Evolutionary conservation across 768 basidiomycete genomes (phyloP), one percentile per base, ranked within the genome.

Genomic region (Gloeopeniophorella convolvens): DNA sequence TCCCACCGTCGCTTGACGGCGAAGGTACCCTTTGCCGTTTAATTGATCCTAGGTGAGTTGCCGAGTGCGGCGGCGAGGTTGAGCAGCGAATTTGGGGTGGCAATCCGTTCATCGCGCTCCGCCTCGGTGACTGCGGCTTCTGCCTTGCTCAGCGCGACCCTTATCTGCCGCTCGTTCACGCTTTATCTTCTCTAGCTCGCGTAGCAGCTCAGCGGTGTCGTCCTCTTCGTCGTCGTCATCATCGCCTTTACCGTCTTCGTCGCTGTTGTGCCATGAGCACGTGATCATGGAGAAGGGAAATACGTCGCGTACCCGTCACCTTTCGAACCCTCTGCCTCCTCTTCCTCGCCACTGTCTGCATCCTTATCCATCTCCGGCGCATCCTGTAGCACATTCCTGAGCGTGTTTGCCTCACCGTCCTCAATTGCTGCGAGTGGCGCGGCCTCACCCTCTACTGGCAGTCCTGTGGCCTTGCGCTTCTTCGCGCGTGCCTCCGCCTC

Each of bases 111-210:
- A 58, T 94, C 91, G 49, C 88, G 76, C 33, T 73, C 68, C 31
- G 80, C 77, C 15, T 77, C 76, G 12, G 73, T 65, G 15, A 74
- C 65, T 2, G 75, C 85, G 7, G 79, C n/a, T 76, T 58, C 85
- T 76, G 62, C 92, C 90, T 35, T 73, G 74, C 44, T 96, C 94
- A 66, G 80, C 72, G 40, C 87, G 74, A 33, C 76, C 84, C 63
- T 91, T 92, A 68, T 97, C 95, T 62, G 86, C 93, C 13, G 93
- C 93, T 10, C 94, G 77, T 63, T 97, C 93, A 39, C 83, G 83
- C 68, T 96, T 96, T 59, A 97, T 96, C 72, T 95, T 96, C 68
- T 95, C 94, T n/a, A 98, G 74, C 65, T 98, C 95, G 21, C 92
- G 82, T 53, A 98, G 72, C 24, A 98, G 75, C 61, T 95, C 94